These are phyloP conservation scores for Raddia guianensis DNA, from an alignment of 176 grass and related monocot species.

Conservation along the genomic window DNA sequence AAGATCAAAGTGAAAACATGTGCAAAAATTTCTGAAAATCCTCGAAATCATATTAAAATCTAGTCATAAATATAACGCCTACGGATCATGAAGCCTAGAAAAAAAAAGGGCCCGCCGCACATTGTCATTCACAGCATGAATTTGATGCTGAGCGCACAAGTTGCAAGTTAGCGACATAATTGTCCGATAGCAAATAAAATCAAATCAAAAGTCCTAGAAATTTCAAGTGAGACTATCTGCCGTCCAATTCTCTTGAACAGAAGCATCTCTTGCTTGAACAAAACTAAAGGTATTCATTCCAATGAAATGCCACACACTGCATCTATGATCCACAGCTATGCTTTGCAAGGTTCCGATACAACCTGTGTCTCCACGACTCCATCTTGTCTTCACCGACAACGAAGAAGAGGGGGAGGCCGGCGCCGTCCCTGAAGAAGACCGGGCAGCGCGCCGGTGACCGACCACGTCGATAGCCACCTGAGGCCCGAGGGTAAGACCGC, in stretches of 20 bases:
- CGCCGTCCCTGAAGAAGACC: not conserved
- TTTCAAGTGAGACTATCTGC: not conserved
- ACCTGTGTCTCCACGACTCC: not conserved
- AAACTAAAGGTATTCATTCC: not conserved
- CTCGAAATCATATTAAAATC: no score
- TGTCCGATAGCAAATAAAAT: not conserved
- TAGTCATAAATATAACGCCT: no score
- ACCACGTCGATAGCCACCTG: not conserved
- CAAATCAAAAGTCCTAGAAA: not conserved
- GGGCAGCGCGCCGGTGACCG: not conserved
- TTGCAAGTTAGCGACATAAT: not conserved
- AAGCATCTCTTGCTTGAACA: not conserved
- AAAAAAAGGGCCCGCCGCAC: not conserved
- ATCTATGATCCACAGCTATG: not conserved
- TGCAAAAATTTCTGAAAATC: not conserved
- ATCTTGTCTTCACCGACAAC: not conserved
- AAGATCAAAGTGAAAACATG: not conserved
- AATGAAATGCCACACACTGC: not conserved
- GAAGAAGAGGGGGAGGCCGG: not conserved
- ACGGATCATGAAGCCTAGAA: not conserved
- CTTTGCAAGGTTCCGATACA: not conserved
- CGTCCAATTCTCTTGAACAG: not conserved
- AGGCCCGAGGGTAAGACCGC: not conserved
- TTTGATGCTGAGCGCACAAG: not conserved
- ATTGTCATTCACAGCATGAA: not conserved